Evolutionary conservation across 495 filamentous ascomycete species (phyloP), one percentile per base, ranked within the genome.

Genomic region (Pyrenula aspistea): DNA sequence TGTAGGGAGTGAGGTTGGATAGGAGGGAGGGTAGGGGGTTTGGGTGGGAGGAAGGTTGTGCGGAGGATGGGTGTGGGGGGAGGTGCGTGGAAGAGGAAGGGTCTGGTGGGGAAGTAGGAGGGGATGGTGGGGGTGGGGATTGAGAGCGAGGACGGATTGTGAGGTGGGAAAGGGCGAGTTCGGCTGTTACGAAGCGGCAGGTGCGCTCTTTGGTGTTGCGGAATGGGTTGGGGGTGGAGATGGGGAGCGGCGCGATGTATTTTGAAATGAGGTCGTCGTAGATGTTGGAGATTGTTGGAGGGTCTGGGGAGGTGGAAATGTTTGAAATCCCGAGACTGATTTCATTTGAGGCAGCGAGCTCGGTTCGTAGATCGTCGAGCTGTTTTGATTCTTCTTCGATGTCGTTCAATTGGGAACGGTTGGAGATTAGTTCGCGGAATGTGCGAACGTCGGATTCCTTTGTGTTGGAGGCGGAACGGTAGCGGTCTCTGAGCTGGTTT

Each of bases 101-200:
- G n/a, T n/a, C n/a, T n/a, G n/a, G n/a, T n/a, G n/a, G n/a, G n/a
- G n/a, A n/a, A n/a, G n/a, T n/a, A n/a, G n/a, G n/a, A n/a, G n/a
- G n/a, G n/a, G 56, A 51, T 20, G 56, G 52, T 24, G 60, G 53
- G n/a, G 51, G 51, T 24, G 47, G 56, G 31, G 57, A 61, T 15
- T 51, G 60, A 12, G 61, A 53, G 21, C 56, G 61, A 22, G 54
- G 51, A 48, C 54, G 53, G 11, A 56, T 55, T 36, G 25, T n/a
- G 55, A 48, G 49, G 49, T 23, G 4, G 57, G 47, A 42, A 4
- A 42, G 15, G 15, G 31, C 31, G 31, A 42, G 4, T 15, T 42
- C 31, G 31, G 31, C 31, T 4, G 31, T 42, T 8, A 42, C 31
- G 31, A 4, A 15, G 31, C 31, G 31, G 15, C 31, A 42, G 31